A percentile compares a stretch with the other conserved stretches of the same genome.
phyloP scores from a whole-genome alignment of 225 moss, liverwort and hornwort genomes.

The Anthoceros angustus region DNA sequence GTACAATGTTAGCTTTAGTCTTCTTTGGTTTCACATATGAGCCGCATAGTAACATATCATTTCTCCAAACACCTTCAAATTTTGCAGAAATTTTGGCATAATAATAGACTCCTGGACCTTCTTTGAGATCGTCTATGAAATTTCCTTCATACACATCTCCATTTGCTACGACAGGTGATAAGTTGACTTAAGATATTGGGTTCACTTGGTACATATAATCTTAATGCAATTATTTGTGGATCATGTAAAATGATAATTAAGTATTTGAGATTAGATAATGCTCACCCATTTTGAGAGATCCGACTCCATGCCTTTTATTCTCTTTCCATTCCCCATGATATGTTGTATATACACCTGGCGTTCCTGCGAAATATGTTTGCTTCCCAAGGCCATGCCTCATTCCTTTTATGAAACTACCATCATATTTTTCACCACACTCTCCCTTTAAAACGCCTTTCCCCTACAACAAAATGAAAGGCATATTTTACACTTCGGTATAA shows the following conservation, averaged over 20 bases:
- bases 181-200: too few species aligned
- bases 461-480: not conserved
- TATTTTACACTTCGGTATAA: too few species aligned
- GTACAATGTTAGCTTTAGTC: not conserved
- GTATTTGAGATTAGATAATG: too few species aligned
- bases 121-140: not conserved
- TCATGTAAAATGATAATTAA: too few species aligned
- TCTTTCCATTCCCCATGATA: not conserved
- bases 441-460: not conserved
- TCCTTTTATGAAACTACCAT: not conserved
- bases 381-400: not conserved
- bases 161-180: too few species aligned
- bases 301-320: not conserved
- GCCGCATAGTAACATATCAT: not conserved
- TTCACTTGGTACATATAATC: not conserved
- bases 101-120: not conserved
- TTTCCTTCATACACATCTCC: not conserved
- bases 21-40: not conserved
- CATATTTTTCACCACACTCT: not conserved
- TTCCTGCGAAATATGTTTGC: not conserved
- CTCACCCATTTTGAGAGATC: not conserved
- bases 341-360: not conserved
- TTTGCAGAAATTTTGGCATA: not conserved
- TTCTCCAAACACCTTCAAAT: not conserved
- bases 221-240: not conserved